Conservation (phyloP, 2,329 filamentous ascomycete genomes). For the Botryotinia convoluta region DNA sequence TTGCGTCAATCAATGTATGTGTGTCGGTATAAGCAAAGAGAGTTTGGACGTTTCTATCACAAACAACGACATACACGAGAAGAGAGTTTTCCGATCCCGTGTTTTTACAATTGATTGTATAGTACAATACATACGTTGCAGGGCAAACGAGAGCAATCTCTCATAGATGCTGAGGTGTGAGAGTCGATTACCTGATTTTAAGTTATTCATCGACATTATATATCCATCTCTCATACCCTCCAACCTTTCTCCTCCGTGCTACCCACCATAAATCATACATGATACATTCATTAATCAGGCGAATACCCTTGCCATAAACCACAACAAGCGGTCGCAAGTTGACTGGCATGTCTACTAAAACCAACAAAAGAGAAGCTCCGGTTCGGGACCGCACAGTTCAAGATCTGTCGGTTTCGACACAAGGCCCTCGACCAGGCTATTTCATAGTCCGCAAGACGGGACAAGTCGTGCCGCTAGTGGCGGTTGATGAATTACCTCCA, state of each 20-base stretch:
- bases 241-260: conserved; percentile 3
- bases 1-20: not conserved
- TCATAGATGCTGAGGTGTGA: not conserved
- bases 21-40: not conserved
- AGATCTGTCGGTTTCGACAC: not conserved
- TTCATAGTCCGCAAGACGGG: conserved; percentile 46
- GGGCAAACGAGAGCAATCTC: not conserved
- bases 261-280: not conserved
- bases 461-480: conserved; percentile 53
- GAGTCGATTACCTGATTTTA: not conserved
- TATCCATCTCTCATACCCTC: not conserved
- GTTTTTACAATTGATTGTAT: not conserved
- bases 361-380: not conserved
- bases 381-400: not conserved
- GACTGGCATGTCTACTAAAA: not conserved
- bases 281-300: not conserved
- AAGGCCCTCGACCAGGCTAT: conserved; percentile 36
- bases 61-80: not conserved
- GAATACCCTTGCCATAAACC: not conserved
- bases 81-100: not conserved
- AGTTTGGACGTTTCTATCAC: not conserved
- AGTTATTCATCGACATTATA: not conserved
- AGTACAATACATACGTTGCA: not conserved
- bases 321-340: not conserved
- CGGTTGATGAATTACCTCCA: conserved; percentile 50